These are phyloP conservation scores for Fibroporia radiculosa DNA, from an alignment of 768 basidiomycete genomes.

Conservation along the genomic window DNA sequence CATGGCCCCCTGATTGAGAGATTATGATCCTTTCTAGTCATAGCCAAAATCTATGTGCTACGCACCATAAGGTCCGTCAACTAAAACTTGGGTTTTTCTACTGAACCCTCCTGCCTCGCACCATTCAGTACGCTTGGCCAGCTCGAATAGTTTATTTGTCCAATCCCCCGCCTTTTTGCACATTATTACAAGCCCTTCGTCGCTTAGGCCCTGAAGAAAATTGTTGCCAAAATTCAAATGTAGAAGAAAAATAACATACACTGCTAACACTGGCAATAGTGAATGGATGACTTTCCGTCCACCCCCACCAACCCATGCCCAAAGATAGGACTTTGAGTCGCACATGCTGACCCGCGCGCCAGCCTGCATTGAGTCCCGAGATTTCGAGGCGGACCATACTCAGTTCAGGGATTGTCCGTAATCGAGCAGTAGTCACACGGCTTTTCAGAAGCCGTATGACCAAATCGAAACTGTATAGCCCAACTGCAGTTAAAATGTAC, in stretches of 20 bases:
- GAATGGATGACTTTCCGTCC: conserved; percentile 33
- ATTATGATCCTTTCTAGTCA: conserved; percentile 7
- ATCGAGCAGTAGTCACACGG: conserved; percentile 33
- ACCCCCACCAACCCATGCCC: conserved; percentile 31
- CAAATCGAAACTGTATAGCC: conserved; percentile 39
- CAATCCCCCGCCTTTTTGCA: conserved; percentile 44
- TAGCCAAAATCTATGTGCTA: conserved; percentile 1
- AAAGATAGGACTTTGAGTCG: conserved; percentile 36
- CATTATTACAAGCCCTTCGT: conserved; percentile 40
- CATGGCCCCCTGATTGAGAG: conserved; percentile 28
- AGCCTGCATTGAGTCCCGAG: conserved; percentile 38
- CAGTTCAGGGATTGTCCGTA: conserved; percentile 39
- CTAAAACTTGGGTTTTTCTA: conserved; percentile 29
- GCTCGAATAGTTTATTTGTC: conserved; percentile 36
- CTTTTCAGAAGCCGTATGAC: conserved; percentile 39
- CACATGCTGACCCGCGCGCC: conserved; percentile 57
- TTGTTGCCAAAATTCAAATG: too few relatives aligned
- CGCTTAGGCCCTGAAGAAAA: conserved; percentile 25
- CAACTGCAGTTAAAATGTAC: conserved; percentile 33
- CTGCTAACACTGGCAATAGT: conserved; percentile 12
- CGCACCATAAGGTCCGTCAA: conserved; percentile 51
- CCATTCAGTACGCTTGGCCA: conserved; percentile 29
- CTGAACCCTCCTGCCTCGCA: conserved; percentile 22
- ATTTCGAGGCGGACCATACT: conserved; percentile 40
- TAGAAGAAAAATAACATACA: not conserved